A percentile compares a stretch with the other conserved stretches of the same genome.
phyloP scores from a whole-genome alignment of 2,329 filamentous ascomycete species.

The Conoideocrella luteorostrata region DNA sequence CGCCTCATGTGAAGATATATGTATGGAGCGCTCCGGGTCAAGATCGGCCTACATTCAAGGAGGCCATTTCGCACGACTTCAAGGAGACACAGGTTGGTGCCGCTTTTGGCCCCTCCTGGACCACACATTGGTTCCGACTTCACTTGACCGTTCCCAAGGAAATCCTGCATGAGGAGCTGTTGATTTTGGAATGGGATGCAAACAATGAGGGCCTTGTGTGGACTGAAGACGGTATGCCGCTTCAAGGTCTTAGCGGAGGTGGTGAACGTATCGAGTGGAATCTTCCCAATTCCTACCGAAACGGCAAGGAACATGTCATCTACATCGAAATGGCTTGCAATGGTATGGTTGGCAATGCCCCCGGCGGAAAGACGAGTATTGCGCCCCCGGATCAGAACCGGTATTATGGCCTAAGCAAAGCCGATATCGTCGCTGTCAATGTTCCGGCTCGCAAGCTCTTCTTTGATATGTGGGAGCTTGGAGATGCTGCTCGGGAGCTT shows the following conservation, averaged over 20 bases:
- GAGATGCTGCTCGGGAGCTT: constrained; percentile 87
- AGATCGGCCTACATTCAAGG: constrained; percentile 76
- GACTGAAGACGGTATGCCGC: constrained; percentile 79
- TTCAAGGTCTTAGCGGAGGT: constrained; percentile 87
- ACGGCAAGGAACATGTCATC: constrained; percentile 80
- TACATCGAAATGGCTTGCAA: constrained; percentile 99
- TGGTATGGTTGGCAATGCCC: constrained; percentile 92
- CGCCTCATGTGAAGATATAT: constrained; percentile 73
- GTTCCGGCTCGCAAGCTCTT: constrained; percentile 73
- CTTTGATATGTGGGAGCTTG: constrained; percentile 95
- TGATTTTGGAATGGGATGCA: constrained; percentile 97
- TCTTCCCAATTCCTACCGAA: constrained; percentile 71
- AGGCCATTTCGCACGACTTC: constrained; percentile 72
- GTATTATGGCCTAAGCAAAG: constrained; percentile 68
- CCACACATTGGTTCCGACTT: constrained; percentile 95
- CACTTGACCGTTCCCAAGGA: constrained; percentile 69
- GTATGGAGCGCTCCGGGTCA: constrained; percentile 80
- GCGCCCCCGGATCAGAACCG: constrained; percentile 83
- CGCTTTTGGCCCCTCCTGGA: constrained; percentile 89
- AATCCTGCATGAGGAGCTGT: constrained; percentile 66
- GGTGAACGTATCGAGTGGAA: constrained; percentile 90
- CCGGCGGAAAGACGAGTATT: constrained; percentile 70
- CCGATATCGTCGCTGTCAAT: constrained; percentile 86
- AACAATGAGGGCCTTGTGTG: constrained; percentile 93
- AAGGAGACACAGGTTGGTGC: constrained; percentile 67